These are phyloP conservation scores for Murraya paniculata DNA, from an alignment of 345 rosid species.

Conservation along the genomic window DNA sequence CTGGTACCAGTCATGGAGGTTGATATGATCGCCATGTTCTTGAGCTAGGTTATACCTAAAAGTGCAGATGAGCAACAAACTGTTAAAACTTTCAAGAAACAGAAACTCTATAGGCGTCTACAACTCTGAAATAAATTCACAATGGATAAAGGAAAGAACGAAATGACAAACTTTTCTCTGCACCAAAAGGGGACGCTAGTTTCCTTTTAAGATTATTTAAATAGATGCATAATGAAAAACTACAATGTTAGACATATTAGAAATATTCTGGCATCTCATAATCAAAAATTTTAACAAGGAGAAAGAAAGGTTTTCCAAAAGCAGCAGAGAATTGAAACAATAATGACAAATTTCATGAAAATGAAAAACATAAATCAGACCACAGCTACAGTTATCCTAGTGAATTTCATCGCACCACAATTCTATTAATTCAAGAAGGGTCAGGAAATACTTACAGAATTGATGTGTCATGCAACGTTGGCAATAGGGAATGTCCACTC, in stretches of 20 bases:
- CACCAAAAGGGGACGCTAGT: background rate
- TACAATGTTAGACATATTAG: background rate
- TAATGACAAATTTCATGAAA: background rate
- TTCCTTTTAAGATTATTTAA: background rate
- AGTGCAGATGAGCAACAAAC: slow-evolving; percentile 2
- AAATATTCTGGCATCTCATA: background rate
- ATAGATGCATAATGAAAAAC: background rate
- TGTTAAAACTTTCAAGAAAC: background rate
- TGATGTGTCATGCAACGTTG: slow-evolving; percentile 85
- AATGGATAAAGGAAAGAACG: background rate
- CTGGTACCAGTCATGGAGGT: slow-evolving; percentile 93
- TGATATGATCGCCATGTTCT: slow-evolving; percentile 87
- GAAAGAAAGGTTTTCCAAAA: background rate
- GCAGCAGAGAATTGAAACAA: background rate
- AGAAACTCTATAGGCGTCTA: background rate
- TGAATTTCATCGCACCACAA: background rate
- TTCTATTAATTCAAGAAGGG: slow-evolving; percentile 2
- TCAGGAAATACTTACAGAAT: slow-evolving; percentile 59
- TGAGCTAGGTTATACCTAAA: slow-evolving; percentile 73
- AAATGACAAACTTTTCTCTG: background rate
- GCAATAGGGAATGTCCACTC: slow-evolving; percentile 36
- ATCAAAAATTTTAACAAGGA: background rate
- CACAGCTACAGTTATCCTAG: background rate
- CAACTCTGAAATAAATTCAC: background rate
- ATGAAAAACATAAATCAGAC: background rate